Percentiles rank a stretch among this genome's conserved stretches.
These are phyloP conservation scores for Phaeosphaeriaceae sp. DNA, from an alignment of 2,329 filamentous ascomycete species.

Conservation along the genomic window DNA sequence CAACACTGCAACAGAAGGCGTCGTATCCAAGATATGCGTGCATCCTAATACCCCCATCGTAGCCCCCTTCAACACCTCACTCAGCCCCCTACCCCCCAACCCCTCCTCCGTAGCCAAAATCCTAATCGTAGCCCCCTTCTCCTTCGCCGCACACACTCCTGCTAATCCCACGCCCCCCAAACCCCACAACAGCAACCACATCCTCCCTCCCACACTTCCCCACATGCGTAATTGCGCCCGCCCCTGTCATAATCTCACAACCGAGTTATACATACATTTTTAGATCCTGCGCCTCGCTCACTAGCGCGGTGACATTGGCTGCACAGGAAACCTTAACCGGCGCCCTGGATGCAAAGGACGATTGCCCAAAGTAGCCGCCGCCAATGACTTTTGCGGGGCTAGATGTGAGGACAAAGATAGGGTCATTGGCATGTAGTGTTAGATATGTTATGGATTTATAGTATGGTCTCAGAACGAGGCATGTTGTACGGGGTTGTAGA, in stretches of 20 bases:
- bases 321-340: constrained; percentile 51
- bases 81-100: constrained; percentile 30
- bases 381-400: constrained; percentile 34
- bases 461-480: no score
- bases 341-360: constrained; percentile 51
- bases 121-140: constrained; percentile 39
- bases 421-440: constrained; percentile 48
- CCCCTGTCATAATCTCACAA: constrained; percentile 56
- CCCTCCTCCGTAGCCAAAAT: constrained; percentile 14
- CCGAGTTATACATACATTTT: constrained; percentile 54
- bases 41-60: constrained; percentile 14
- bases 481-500: no score
- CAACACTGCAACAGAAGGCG: constrained; percentile 15
- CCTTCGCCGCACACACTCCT: constrained; percentile 49
- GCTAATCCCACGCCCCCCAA: constrained; percentile 55
- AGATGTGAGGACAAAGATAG: constrained; percentile 51
- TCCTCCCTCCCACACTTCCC: constrained; percentile 45
- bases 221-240: constrained; percentile 50
- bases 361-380: constrained; percentile 58
- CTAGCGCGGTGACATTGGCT: constrained; percentile 52
- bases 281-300: constrained; percentile 48
- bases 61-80: constrained; percentile 45
- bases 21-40: constrained; percentile 20
- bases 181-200: constrained; percentile 51
- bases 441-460: no score